Base-by-base conservation (phyloP, 164 flowering plant genomes). In the Kingdonia uniflora region DNA sequence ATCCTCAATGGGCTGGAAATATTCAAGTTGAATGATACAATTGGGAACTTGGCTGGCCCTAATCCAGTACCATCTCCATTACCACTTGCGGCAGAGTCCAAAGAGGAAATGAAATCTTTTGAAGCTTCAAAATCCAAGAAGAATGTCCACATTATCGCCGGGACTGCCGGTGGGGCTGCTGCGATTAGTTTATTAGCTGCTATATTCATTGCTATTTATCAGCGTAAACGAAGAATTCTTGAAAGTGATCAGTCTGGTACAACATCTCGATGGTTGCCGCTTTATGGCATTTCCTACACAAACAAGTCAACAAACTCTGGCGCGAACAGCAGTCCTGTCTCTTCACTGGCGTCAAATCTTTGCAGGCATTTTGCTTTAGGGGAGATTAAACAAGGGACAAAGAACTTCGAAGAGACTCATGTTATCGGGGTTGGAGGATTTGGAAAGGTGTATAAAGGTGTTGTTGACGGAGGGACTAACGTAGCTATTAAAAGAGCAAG, bases 1-100 rank as follows among this genome's bases (percentile, higher is more conserved):
- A 40, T 76, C 2, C 73, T 89, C 6, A 89, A 86, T 57, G 95
- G 97, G 2, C 16, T 86, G 44, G 97, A 89, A 69, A 65, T 89
- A 0, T 86, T 89, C 65, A 86, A 89, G 71, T 12, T 89, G 17
- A 76, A 58, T 41, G 76, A 73, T 37, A 8, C 67, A 1, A 42
- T 13, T 0, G 63, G 71, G 19, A 81, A 61, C 59, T 64, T 89
- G 54, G 87, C 97, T 6, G 95, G 95, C 0, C 81, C 84, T 0
- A 89, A 86, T 47, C 97, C 97, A 1, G 42, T 48, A 25, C 78
- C 74, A 0, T 73, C 83, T 0, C 48, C 54, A 0, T 55, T 74
- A 77, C 71, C 67, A 8, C 22, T 60, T 17, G 51, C 70, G 49
- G 65, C 62, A 3, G n/a, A 67, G 71, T 26, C 38, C 57, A 1